A percentile compares a stretch with the other conserved stretches of the same genome.
Conservation (phyloP, 2,329 filamentous ascomycete species). For the Blumeriella jaapii region DNA sequence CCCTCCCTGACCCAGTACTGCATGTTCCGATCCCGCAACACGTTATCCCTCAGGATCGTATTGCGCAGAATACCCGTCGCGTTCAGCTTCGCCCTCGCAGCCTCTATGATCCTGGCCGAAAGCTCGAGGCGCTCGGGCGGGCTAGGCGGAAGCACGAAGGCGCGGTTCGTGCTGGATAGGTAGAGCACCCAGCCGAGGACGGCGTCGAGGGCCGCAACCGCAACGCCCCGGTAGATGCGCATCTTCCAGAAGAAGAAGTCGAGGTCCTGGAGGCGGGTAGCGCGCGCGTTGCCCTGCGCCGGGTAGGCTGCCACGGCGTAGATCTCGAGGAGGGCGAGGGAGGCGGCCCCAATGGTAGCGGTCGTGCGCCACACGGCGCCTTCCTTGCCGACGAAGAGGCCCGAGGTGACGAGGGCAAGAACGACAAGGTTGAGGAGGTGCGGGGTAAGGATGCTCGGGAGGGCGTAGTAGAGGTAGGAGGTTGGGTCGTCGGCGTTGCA, state of each 20-base stretch:
- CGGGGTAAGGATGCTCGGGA: constrained; percentile 61
- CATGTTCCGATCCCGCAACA: constrained; percentile 52
- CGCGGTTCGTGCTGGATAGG: constrained; percentile 67
- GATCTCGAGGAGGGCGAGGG: constrained; percentile 51
- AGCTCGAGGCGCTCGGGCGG: constrained; percentile 55
- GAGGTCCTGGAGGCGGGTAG: constrained; percentile 49
- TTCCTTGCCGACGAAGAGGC: constrained; percentile 49
- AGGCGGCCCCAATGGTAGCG: constrained; percentile 52
- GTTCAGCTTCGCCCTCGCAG: constrained; percentile 53
- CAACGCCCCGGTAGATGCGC: constrained; percentile 49
- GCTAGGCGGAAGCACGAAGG: constrained; percentile 52
- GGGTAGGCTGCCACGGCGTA: constrained; percentile 56
- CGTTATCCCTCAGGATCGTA: constrained; percentile 62
- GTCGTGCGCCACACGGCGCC: constrained; percentile 57
- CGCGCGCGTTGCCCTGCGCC: constrained; percentile 50
- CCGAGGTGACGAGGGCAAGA: constrained; percentile 63
- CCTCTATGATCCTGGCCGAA: constrained; percentile 43
- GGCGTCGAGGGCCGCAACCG: constrained; percentile 53
- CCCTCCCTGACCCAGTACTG: constrained; percentile 77
- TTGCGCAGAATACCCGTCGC: constrained; percentile 70
- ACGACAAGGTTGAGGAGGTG: constrained; percentile 68
- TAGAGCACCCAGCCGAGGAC: constrained; percentile 56
- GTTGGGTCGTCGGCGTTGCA: constrained; percentile 59
- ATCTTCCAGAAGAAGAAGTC: constrained; percentile 64
- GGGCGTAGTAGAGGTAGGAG: constrained; percentile 69